Evolutionary conservation across 1,139 yeast species (phyloP).

Genomic region (Yamadazyma diospyri): DNA sequence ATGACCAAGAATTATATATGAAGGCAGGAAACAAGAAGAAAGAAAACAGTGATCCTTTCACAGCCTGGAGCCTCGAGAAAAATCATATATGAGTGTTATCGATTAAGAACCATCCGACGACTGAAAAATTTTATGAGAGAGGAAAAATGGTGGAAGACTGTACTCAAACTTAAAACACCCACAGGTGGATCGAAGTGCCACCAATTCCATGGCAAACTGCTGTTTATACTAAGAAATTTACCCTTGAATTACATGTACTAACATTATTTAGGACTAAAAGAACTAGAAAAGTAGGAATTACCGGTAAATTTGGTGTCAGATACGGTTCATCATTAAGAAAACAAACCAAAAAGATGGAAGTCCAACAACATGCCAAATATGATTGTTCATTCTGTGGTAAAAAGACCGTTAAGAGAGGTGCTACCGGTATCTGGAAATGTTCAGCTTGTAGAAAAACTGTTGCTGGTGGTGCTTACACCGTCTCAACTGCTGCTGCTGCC

Average conservation of each 20-base stretch:
- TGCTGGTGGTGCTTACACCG: constrained; percentile 99
- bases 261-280: constrained; percentile 84
- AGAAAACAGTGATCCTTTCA: too few relatives aligned
- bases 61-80: too few relatives aligned
- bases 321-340: constrained; percentile 99
- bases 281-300: constrained; percentile 99
- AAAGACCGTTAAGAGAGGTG: constrained; percentile 96
- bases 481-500: constrained; percentile 99
- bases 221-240: too few relatives aligned
- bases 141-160: too few relatives aligned
- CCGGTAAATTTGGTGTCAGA: constrained; percentile 99
- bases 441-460: constrained; percentile 91
- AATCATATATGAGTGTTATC: too few relatives aligned
- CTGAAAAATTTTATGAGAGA: too few relatives aligned
- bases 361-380: constrained; percentile 98
- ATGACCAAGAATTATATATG: not conserved
- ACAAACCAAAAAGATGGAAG: constrained; percentile 99
- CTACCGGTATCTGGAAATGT: constrained; percentile 99
- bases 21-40: not conserved
- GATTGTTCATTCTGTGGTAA: constrained; percentile 99
- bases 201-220: too few relatives aligned
- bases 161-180: too few relatives aligned
- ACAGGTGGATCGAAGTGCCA: too few relatives aligned
- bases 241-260: constrained; percentile 34
- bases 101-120: too few relatives aligned